phyloP scores from a whole-genome alignment of 768 basidiomycete genomes.

The Nidularia pulvinata region DNA sequence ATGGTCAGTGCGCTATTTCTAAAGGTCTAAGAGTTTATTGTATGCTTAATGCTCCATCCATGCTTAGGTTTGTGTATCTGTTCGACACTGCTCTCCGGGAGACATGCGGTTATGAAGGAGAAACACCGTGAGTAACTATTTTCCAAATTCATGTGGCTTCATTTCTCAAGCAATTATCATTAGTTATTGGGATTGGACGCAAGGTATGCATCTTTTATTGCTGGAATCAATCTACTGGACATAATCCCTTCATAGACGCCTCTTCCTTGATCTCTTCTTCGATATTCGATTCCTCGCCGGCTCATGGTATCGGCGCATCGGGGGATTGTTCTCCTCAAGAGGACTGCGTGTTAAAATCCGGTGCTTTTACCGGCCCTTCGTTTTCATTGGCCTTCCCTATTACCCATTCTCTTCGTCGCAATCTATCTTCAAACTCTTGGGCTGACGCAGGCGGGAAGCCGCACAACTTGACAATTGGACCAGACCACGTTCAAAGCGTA shows the following conservation, averaged over 20 bases:
- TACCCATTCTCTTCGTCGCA: slow-evolving; percentile 8
- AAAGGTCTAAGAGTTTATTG: too few relatives aligned
- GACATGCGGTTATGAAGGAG: slow-evolving; percentile 9
- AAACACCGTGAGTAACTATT: slow-evolving; percentile 6
- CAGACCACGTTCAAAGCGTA: not conserved
- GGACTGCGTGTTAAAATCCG: not conserved
- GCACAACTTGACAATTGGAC: slow-evolving; percentile 3
- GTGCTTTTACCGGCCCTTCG: not conserved
- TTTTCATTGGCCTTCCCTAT: slow-evolving; percentile 6
- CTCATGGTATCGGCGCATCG: not conserved
- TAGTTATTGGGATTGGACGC: slow-evolving; percentile 12
- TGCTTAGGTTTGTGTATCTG: slow-evolving; percentile 8
- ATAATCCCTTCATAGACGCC: not conserved
- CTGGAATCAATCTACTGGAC: not conserved
- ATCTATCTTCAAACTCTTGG: slow-evolving; percentile 5
- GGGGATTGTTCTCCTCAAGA: not conserved
- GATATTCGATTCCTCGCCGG: not conserved
- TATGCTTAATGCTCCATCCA: not conserved
- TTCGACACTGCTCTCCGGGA: slow-evolving; percentile 9
- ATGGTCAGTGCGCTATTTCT: not conserved
- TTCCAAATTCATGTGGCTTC: not conserved
- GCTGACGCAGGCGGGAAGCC: slow-evolving; percentile 1
- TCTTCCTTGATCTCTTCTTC: not conserved
- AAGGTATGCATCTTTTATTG: slow-evolving; percentile 4
- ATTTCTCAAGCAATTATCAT: not conserved